Base-by-base conservation (phyloP, 805 yeast genomes). In the Candida quercuum region DNA sequence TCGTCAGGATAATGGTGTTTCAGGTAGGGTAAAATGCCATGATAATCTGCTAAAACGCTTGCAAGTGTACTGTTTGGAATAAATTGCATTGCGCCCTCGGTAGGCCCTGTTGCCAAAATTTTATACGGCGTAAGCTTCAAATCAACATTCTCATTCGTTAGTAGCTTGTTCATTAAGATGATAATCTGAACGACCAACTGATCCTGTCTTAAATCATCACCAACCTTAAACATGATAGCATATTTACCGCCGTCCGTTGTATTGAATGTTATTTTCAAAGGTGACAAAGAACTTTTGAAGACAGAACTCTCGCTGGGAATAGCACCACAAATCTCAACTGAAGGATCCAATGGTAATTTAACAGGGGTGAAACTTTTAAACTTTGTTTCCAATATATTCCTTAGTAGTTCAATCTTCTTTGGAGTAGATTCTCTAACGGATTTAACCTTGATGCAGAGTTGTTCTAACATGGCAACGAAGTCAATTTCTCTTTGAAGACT, bases 181-280 rank as follows among this genome's bases (percentile, higher is more conserved):
- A 93, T 86, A 43, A 93, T 86, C 59, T 93, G 99, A 35, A 88
- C 84, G n/a, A 93, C 95, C 46, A 93, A 71, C 59, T 93, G 99
- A 65, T 93, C 99, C 59, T 93, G 99, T 42, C 98, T 69, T 35
- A 93, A 67, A 57, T 93, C 99, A 59, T 67, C 99, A 12, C 99
- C 99, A 35, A 85, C 84, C 59, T 93, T 93, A 63, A 87, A 91
- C 83, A 93, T 91, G 26, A 93, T 64, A 6, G 94, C 78, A 57
- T 87, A 93, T 37, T 62, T 66, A 0, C 57, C 61, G 2, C 72
- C 74, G 9, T 61, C 61, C 2, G 53, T 56, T 1, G 93, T 81
- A 48, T 73, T 78, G 56, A 93, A 81, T 0, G 87, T 74, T 32
- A 93, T 72, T 54, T 88, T 87, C 37, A 93, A 66, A 1, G 99